phyloP scores from a whole-genome alignment of 106 monocot genomes.

The Alisma plantagoaquatica region DNA sequence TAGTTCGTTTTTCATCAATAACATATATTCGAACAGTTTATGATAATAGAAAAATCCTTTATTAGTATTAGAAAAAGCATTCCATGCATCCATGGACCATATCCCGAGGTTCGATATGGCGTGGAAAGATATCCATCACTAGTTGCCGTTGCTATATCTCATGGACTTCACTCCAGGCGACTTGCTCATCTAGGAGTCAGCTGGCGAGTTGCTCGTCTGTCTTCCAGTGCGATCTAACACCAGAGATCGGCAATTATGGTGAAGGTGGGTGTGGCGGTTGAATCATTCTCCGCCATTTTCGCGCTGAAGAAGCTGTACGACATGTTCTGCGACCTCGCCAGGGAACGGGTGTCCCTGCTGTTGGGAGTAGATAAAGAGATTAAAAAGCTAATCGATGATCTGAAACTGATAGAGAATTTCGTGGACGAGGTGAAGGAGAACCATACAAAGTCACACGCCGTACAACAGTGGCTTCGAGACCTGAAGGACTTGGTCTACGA shows the following conservation, averaged over 20 bases:
- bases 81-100: no score
- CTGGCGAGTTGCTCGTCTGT: no score
- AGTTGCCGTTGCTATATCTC: no score
- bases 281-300: neutral
- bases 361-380: neutral
- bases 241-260: neutral
- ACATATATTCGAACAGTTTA: no score
- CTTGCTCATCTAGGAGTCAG: no score
- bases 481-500: neutral
- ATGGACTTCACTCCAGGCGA: no score
- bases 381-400: neutral
- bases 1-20: no score
- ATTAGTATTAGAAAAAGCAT: no score
- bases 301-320: neutral
- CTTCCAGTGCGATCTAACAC: no score
- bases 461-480: slow-evolving; percentile 1
- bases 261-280: neutral
- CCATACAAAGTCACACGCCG: neutral
- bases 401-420: neutral
- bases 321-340: neutral
- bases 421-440: slow-evolving; percentile 1
- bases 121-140: no score
- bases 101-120: no score
- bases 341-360: neutral
- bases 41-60: no score